Base-by-base conservation (phyloP, 805 yeast genomes). In the Wickerhamomyces silvicola region DNA sequence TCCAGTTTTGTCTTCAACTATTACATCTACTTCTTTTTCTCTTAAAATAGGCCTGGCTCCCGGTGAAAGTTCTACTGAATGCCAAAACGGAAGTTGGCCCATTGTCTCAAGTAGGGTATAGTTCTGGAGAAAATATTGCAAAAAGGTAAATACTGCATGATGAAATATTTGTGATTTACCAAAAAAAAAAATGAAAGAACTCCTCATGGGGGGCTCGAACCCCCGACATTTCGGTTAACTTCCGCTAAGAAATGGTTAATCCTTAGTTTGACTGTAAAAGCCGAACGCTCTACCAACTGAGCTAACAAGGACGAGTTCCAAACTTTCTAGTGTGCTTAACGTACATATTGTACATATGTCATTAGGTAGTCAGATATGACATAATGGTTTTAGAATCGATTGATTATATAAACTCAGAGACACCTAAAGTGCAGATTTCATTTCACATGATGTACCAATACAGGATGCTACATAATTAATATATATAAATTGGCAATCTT, bases 1-100 rank as follows among this genome's bases (percentile, higher is more conserved):
- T 0, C 96, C 96, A 1, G 84, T 70, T 14, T 63, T 57, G 32
- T 64, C 66, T 36, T 68, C 75, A 2, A 78, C 72, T 2, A 64
- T 48, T 3, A 78, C 54, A 41, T 74, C 77, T 22, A 60, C 57
- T 46, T 81, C 88, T 26, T 46, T 54, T 29, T 62, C 66, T 21
- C 67, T 36, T 7, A 64, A 42, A 0, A 59, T 45, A 2, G 69
- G 69, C 21, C 64, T 52, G 2, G 59, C 61, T 3, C 68, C 62
- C 1, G 59, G 43, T 4, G 63, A 55, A 1, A 59, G 45, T 33
- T 61, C 66, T 6, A 59, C 55, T 7, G 53, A 52, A 35, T 58
- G 59, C 66, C 66, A 62, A 10, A 18, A 25, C 2, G 39, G 39
- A 6, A 36, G 39, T 22, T 46, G 51, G 7, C 38, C 38, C 49